Base-by-base conservation (phyloP, 2,329 filamentous ascomycete species). In the Talaromyces verruculosus region DNA sequence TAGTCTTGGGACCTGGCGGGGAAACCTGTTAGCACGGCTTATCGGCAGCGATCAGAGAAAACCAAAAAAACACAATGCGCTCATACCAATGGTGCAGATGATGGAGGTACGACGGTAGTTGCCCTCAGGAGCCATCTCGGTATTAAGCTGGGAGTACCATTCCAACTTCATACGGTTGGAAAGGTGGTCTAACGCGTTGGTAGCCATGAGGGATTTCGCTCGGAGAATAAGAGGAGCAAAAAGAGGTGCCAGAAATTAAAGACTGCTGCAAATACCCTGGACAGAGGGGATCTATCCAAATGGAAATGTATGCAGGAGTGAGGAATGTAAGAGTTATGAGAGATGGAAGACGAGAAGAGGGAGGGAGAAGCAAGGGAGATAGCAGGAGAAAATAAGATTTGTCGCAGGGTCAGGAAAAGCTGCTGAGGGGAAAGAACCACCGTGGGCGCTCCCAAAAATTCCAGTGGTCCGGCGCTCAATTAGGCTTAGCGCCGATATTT, bases 61-160 rank as follows among this genome's bases (percentile, higher is more conserved):
- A 63, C 43, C 55, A 37, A 15, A 63, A 63, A 58, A 45, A 45
- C 30, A 60, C 55, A 59, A 59, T 55, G 51, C 11, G 62, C 49
- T 45, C 83, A 75, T 80, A 88, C 86, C 95, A 79, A 99, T 98
- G 75, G 95, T 98, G 85, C 94, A 93, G 82, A 99, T 97, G 84
- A 99, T 99, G 77, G 93, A 97, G 69, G 94, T 97, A 73, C 95
- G 90, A 77, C 95, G 92, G 83, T 95, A 96, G 85, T 96, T 93
- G 82, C 90, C 91, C 75, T 89, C 87, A 65, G 94, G 93, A 74
- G 87, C 85, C 84, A 90, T 93, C 78, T 95, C 91, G 71, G 94
- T 97, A 84, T 97, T 90, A 77, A 99, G 91, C 80, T 87, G 84
- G 78, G 87, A 86, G 75, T 88, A 84, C 88, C 88, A 90, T 81